These are phyloP conservation scores for Globisporangium paddicum DNA, from an alignment of 352 stramenopile genomes.

Conservation along the genomic window DNA sequence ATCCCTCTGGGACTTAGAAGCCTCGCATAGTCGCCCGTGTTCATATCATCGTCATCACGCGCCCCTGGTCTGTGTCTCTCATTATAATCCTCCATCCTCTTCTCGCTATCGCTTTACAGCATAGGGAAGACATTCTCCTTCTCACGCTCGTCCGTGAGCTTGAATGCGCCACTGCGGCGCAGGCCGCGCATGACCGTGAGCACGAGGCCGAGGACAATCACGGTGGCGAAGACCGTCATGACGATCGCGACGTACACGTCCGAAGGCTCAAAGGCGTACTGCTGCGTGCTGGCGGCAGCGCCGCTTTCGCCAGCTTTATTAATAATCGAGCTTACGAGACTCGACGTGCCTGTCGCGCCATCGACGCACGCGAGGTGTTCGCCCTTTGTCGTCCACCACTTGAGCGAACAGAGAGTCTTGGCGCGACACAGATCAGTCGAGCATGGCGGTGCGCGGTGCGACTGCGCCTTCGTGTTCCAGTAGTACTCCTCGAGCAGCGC, in stretches of 20 bases:
- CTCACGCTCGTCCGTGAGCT: constrained; percentile 22
- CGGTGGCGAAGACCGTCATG: constrained; percentile 39
- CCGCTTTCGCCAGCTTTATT: neutral
- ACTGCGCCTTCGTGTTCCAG: constrained; percentile 82
- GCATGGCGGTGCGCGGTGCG: constrained; percentile 41
- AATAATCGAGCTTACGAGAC: constrained; percentile 11
- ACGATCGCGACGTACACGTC: constrained; percentile 41
- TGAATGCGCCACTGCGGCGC: constrained; percentile 32
- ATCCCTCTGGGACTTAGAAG: neutral
- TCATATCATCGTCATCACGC: neutral
- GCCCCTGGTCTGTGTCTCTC: neutral
- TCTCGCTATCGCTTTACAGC: constrained; percentile 21
- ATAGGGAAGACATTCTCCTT: constrained; percentile 52
- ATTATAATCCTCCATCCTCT: too few species aligned
- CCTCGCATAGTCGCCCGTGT: neutral
- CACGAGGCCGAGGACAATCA: constrained; percentile 29
- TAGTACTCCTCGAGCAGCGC: constrained; percentile 69
- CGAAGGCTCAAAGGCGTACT: constrained; percentile 5
- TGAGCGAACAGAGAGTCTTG: constrained; percentile 60
- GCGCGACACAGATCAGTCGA: constrained; percentile 40
- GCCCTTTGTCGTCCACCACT: constrained; percentile 75
- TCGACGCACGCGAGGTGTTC: constrained; percentile 69
- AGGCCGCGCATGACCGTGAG: constrained; percentile 29
- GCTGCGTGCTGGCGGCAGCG: neutral
- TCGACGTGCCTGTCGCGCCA: constrained; percentile 16